Base-by-base conservation (phyloP, 192 early-diverging fungal species). In the Linderina pennispora region DNA sequence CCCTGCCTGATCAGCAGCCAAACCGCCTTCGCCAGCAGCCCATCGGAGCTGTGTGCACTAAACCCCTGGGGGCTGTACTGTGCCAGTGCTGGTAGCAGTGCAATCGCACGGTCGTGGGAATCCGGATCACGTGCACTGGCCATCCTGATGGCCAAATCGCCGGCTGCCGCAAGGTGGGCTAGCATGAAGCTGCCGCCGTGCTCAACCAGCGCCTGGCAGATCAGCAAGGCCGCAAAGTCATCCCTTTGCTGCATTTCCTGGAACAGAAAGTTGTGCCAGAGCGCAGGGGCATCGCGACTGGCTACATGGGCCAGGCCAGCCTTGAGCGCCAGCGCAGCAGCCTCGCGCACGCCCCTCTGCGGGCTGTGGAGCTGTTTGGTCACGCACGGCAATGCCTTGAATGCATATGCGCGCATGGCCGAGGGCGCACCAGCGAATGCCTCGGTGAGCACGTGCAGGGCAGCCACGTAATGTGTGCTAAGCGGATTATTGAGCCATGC, bases 141-240 rank as follows among this genome's bases (percentile, higher is more conserved):
- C 48, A 89, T 80, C 37, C 77, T 62, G 16, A 93, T 61, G 8
- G 91, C 86, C 19, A 80, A 75, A 6, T 93, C 87, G 40, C 84
- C 81, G 5, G 87, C 81, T 21, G 81, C 80, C 31, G 53, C 73
- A 51, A 91, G 94, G 51, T 80, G 75, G 15, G 82, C 75, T 7
- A 83, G 79, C 84, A 97, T 92, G 62, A 89, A 93, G 79, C 81
- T 83, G 40, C 85, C 85, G 33, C 90, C 81, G 50, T 89, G 87
- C 35, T 73, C 63, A 14, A 97, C 63, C 26, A 98, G 61, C 48
- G 89, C 90, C 24, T 84, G 77, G 53, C 83, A 80, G 1, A 83
- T 85, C 35, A 98, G 69, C 16, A 97, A 68, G 23, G 85, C 80
- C 2, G 89, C 92, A 59, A 97, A 94, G n/a, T 85, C 80, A 13